Evolutionary conservation across 73 alveolate species (phyloP).

Genomic region (Uronychia binucleata): DNA sequence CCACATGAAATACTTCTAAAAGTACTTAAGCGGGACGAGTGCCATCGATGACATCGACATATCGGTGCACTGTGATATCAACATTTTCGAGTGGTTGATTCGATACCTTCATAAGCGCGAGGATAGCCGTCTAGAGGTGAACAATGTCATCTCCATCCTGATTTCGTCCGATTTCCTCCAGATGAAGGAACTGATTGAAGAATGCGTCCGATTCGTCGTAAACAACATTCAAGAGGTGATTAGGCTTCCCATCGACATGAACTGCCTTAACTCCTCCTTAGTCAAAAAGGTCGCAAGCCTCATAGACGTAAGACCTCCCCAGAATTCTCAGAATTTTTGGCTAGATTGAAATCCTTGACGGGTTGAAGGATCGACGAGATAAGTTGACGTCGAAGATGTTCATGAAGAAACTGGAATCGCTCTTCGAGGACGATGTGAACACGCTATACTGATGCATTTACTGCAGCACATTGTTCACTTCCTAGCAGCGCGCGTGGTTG

Average conservation of each 20-base stretch:
- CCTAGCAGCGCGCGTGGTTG: conserved; percentile 52
- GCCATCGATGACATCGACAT: conserved; percentile 70
- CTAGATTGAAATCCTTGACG: conserved; percentile 51
- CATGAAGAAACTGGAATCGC: conserved; percentile 44
- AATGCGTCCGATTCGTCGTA: conserved; percentile 53
- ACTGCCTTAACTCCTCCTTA: conserved; percentile 51
- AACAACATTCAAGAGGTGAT: conserved; percentile 58
- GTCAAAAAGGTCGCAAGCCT: conserved; percentile 40
- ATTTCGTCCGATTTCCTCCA: conserved; percentile 65
- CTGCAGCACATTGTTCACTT: conserved; percentile 59
- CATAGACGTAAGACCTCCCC: conserved; percentile 17
- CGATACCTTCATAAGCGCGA: conserved; percentile 30
- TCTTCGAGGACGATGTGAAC: conserved; percentile 36
- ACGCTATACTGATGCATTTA: conserved; percentile 50
- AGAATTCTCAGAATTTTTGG: conserved; percentile 27
- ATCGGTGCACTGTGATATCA: conserved; percentile 74
- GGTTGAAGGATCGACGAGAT: conserved; percentile 53
- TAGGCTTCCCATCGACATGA: conserved; percentile 73
- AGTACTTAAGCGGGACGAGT: conserved; percentile 49
- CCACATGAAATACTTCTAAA: conserved; percentile 75
- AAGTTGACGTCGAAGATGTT: conserved; percentile 55
- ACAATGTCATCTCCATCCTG: conserved; percentile 66
- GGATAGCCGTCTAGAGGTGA: conserved; percentile 44
- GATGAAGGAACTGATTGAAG: conserved; percentile 60
- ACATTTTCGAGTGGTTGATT: conserved; percentile 77